A percentile compares a stretch with the other conserved stretches of the same genome.
Conservation (phyloP, 106 monocot genomes). For the Platanthera guangdongensis region DNA sequence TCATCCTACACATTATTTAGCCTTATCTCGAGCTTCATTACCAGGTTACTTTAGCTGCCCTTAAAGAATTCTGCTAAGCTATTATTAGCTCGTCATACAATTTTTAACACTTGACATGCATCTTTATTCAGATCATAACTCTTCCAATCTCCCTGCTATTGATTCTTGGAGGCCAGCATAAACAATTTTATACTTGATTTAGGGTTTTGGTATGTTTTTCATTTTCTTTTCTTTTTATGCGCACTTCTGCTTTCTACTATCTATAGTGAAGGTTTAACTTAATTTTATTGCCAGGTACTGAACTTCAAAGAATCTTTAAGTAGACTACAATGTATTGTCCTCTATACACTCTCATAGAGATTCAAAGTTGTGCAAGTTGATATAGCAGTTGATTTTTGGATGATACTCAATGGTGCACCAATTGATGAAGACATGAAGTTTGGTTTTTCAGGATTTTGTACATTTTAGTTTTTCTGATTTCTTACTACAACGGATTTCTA, state of each 20-base stretch:
- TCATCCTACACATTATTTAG: constrained; percentile 36
- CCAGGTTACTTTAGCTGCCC: constrained; percentile 26
- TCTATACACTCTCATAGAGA: not conserved
- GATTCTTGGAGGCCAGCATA: constrained; percentile 76
- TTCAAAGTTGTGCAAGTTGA: constrained; percentile 6
- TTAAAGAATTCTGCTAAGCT: not conserved
- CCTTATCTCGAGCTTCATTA: constrained; percentile 31
- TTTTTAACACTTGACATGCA: constrained; percentile 8
- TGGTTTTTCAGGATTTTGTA: constrained; percentile 46
- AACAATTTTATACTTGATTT: constrained; percentile 10
- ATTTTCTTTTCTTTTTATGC: not conserved
- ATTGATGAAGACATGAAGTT: constrained; percentile 22
- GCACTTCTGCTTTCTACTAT: not conserved
- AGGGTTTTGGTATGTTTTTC: constrained; percentile 11
- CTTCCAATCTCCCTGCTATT: constrained; percentile 39
- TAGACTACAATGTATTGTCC: not conserved
- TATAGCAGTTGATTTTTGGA: not conserved
- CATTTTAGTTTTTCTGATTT: constrained; percentile 60
- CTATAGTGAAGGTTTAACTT: not conserved
- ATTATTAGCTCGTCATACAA: not conserved
- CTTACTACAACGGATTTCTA: not conserved
- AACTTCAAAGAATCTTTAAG: constrained; percentile 1
- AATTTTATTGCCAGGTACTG: not conserved
- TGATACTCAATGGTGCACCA: constrained; percentile 9
- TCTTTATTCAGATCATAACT: constrained; percentile 33